Conservation (phyloP, 192 early-diverging fungal species). For the Coemansia sp. region DNA sequence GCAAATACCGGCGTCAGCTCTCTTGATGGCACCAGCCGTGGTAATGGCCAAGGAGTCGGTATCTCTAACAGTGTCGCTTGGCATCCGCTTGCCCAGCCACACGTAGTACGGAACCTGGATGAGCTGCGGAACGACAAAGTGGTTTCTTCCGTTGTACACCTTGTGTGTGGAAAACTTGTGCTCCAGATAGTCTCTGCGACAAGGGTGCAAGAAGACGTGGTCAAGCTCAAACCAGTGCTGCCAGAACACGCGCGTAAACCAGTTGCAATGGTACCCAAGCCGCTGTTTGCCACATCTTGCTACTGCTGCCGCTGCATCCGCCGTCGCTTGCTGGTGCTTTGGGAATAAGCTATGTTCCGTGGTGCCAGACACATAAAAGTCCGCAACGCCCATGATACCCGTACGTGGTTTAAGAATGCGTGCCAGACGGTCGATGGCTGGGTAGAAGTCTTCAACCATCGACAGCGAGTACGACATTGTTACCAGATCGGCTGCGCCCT, state of each 20-base stretch:
- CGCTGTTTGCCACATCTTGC: neutral
- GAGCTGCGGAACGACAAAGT: conserved; percentile 67
- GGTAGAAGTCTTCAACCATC: conserved; percentile 77
- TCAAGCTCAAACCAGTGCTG: conserved; percentile 85
- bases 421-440: conserved; percentile 70
- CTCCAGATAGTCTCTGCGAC: conserved; percentile 83
- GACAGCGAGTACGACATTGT: conserved; percentile 89
- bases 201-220: conserved; percentile 76
- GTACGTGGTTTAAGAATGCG: conserved; percentile 58
- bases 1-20: neutral
- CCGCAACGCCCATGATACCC: conserved; percentile 76
- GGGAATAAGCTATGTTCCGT: neutral
- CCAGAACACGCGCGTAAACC: conserved; percentile 85
- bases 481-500: conserved; percentile 69
- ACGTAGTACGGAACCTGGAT: conserved; percentile 87
- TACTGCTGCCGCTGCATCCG: too few relatives aligned
- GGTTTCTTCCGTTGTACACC: conserved; percentile 69
- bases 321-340: conserved; percentile 34
- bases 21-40: neutral
- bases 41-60: neutral
- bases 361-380: conserved; percentile 73
- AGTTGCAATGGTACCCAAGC: conserved; percentile 67
- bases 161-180: conserved; percentile 79
- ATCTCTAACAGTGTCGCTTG: neutral
- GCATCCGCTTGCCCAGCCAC: conserved; percentile 62